Evolutionary conservation across 176 grass and related monocot species (phyloP).

Genomic region (Aegilops tauschii): DNA sequence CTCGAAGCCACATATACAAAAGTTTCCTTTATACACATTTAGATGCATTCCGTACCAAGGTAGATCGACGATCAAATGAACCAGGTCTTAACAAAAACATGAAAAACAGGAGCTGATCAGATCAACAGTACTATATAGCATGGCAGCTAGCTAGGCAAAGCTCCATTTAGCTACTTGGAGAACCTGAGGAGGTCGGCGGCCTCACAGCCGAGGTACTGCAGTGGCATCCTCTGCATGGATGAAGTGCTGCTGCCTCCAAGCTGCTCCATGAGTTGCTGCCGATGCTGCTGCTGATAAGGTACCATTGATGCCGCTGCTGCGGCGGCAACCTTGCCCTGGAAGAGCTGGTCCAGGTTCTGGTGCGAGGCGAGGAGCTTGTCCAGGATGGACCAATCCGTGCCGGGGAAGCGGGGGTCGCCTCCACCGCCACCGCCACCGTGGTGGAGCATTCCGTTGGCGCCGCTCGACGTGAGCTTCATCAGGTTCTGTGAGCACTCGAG

Average conservation of each 20-base stretch:
- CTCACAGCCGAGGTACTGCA: conserved; percentile 66
- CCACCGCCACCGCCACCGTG: background rate
- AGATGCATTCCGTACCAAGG: background rate
- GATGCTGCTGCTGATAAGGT: conserved; percentile 47
- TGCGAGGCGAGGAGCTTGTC: conserved; percentile 96
- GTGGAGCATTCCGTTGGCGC: conserved; percentile 14
- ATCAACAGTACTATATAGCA: conserved; percentile 21
- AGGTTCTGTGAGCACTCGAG: conserved; percentile 72
- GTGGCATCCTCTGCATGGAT: conserved; percentile 56
- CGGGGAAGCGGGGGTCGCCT: conserved; percentile 5
- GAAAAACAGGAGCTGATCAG: conserved; percentile 36
- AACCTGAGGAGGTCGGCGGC: conserved; percentile 64
- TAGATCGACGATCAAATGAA: conserved; percentile 34
- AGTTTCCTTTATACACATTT: conserved; percentile 29
- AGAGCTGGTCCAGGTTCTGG: conserved; percentile 80
- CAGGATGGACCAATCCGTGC: conserved; percentile 85
- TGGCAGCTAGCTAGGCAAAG: conserved; percentile 34
- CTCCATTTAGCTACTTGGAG: conserved; percentile 57
- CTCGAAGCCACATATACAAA: background rate
- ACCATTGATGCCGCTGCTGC: conserved; percentile 1
- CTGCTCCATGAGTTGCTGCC: conserved; percentile 56
- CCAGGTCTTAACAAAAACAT: conserved; percentile 36
- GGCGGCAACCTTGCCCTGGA: conserved; percentile 53
- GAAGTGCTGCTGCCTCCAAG: conserved; percentile 1
- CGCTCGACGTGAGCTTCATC: conserved; percentile 56